A percentile compares a stretch with the other conserved stretches of the same genome.
phyloP scores from a whole-genome alignment of 495 filamentous ascomycete genomes.

The Trichoderma gamsii region DNA sequence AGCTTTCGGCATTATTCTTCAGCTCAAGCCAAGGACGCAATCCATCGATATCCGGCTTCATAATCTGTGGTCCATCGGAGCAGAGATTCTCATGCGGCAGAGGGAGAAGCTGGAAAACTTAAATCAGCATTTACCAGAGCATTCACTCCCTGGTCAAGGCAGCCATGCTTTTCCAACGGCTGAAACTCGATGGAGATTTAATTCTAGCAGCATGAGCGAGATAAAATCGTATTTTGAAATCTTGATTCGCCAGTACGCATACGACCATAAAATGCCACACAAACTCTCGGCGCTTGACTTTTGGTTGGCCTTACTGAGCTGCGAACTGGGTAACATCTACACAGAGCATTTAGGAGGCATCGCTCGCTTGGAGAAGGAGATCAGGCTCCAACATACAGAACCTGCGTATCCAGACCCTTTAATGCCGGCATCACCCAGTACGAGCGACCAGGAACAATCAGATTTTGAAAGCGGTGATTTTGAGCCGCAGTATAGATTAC shows the following conservation, averaged over 20 bases:
- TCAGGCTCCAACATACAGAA: slow-evolving; percentile 5
- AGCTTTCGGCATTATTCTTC: slow-evolving; percentile 36
- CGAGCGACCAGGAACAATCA: slow-evolving; percentile 15
- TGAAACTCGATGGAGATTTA: slow-evolving; percentile 19
- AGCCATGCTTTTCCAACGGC: not conserved
- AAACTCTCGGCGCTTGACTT: slow-evolving; percentile 34
- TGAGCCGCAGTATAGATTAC: slow-evolving; percentile 10
- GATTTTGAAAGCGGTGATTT: not conserved
- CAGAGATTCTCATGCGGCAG: slow-evolving; percentile 38
- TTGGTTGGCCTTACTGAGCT: slow-evolving; percentile 34
- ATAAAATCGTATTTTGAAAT: slow-evolving; percentile 30
- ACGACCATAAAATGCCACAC: slow-evolving; percentile 26
- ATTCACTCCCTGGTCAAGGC: not conserved
- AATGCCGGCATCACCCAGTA: slow-evolving; percentile 18
- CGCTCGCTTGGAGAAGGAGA: slow-evolving; percentile 17
- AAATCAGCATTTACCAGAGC: slow-evolving; percentile 5
- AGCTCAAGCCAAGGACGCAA: not conserved
- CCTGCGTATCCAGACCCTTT: not conserved
- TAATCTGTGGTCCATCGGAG: slow-evolving; percentile 37
- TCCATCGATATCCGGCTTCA: slow-evolving; percentile 30
- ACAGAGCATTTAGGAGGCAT: slow-evolving; percentile 23
- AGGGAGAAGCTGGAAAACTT: slow-evolving; percentile 21
- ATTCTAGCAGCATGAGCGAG: slow-evolving; percentile 24
- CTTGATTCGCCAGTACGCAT: slow-evolving; percentile 36
- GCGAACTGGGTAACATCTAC: slow-evolving; percentile 35